These are phyloP conservation scores for Claviceps purpurea DNA, from an alignment of 2,329 filamentous ascomycete genomes.

Conservation along the genomic window DNA sequence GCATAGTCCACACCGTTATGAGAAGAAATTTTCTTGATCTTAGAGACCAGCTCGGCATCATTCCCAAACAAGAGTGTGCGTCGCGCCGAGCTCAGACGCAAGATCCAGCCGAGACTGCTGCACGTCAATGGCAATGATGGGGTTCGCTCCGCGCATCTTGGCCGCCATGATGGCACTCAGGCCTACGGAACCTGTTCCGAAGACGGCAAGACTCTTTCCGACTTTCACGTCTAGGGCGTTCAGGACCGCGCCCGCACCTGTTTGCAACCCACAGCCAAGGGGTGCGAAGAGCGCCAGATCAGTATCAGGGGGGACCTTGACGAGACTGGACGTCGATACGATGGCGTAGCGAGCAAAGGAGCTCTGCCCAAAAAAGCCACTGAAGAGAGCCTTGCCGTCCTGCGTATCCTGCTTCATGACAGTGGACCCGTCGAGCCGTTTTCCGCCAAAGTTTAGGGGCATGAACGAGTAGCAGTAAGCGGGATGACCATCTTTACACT, in stretches of 20 bases:
- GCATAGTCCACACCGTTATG: constrained; percentile 17
- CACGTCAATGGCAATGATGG: constrained; percentile 1
- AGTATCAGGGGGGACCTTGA: constrained; percentile 14
- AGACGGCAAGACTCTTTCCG: constrained; percentile 17
- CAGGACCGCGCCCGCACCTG: constrained; percentile 20
- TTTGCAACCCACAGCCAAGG: constrained; percentile 22
- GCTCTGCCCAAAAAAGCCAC: constrained; percentile 21
- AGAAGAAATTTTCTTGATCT: constrained; percentile 11
- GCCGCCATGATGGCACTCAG: constrained; percentile 1
- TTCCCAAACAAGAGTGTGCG: neutral
- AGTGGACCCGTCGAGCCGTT: neutral
- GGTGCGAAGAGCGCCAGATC: constrained; percentile 19
- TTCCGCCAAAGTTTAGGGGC: neutral
- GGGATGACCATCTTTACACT: neutral
- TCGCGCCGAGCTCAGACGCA: neutral
- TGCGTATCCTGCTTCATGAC: neutral
- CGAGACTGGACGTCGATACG: constrained; percentile 15
- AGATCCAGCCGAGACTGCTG: neutral
- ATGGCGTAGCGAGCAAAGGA: constrained; percentile 19
- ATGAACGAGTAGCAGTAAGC: neutral
- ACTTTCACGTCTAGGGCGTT: constrained; percentile 16
- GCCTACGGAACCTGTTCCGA: constrained; percentile 5
- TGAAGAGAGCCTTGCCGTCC: constrained; percentile 1
- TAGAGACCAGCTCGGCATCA: neutral
- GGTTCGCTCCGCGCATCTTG: neutral